These are phyloP conservation scores for Brassica nigra DNA, from an alignment of 345 rosid species.

Conservation along the genomic window DNA sequence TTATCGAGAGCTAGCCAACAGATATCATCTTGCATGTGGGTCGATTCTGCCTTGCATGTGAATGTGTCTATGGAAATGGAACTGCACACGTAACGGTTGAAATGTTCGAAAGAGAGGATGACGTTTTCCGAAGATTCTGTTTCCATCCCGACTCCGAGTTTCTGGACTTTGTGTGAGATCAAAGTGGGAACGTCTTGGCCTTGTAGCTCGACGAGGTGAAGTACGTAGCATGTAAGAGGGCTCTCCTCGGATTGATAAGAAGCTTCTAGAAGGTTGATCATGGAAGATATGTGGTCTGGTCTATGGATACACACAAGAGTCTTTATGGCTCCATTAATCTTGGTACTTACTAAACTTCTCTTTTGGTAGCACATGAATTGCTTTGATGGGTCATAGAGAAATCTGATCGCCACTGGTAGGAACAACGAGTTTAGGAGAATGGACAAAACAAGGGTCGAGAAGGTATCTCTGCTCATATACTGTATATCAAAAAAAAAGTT, in stretches of 20 bases:
- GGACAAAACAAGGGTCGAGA: slow-evolving; percentile 1
- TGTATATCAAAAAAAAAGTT: background rate
- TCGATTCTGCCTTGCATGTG: slow-evolving; percentile 35
- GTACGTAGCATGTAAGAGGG: slow-evolving; percentile 49
- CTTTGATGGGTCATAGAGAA: slow-evolving; percentile 47
- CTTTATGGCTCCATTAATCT: slow-evolving; percentile 40
- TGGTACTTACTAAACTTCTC: slow-evolving; percentile 41
- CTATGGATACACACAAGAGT: slow-evolving; percentile 56
- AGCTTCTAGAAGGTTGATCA: background rate
- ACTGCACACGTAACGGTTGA: slow-evolving; percentile 30
- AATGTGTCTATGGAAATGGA: slow-evolving; percentile 38
- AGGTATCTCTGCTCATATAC: background rate
- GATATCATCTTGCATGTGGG: slow-evolving; percentile 60
- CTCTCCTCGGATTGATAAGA: slow-evolving; percentile 31
- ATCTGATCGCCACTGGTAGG: slow-evolving; percentile 26
- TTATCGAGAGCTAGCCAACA: slow-evolving; percentile 57
- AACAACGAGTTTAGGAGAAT: slow-evolving; percentile 26
- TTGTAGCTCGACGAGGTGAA: slow-evolving; percentile 54
- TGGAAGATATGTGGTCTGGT: slow-evolving; percentile 44
- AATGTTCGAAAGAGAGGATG: slow-evolving; percentile 44
- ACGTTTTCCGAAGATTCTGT: slow-evolving; percentile 43
- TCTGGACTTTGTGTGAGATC: slow-evolving; percentile 51
- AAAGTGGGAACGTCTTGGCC: slow-evolving; percentile 42
- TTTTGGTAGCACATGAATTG: slow-evolving; percentile 53
- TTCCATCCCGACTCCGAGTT: slow-evolving; percentile 22